Base-by-base conservation (phyloP, 257 asterid genomes). In the Nicotiana undulata region DNA sequence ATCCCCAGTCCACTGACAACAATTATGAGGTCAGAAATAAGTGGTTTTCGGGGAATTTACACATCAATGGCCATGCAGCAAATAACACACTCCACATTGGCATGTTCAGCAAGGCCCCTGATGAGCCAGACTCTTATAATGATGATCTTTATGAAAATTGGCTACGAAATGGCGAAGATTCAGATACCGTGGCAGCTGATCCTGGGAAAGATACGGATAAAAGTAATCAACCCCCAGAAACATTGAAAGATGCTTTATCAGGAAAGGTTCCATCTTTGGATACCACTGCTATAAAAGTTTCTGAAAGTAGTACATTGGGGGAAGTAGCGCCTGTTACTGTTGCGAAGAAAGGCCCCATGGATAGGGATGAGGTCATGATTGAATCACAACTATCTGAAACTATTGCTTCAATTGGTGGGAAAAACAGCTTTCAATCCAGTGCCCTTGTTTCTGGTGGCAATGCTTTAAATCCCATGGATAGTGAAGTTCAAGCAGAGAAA, bases 111-210 rank as follows among this genome's bases (percentile, higher is more conserved):
- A 86, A 80, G 56, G 82, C 81, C 52, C 83, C 84, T 3, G 59
- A 15, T 32, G 94, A 84, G 82, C 84, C 88, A 55, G 92, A 85
- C 75, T 84, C 88, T 10, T 89, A 84, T 77, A 85, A 85, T 12
- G 98, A 92, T 59, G 95, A 90, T 63, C 85, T 91, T 32, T 82
- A 89, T 6, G 84, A 85, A 83, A 90, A 82, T 76, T 92, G 97
- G 97, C 55, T 82, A 51, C 86, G 81, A 51, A 86, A 67, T n/a
- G 86, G 85, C 6, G 87, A 88, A 79, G 88, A 85, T 76, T 63
- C 70, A 74, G 93, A 88, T 77, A 85, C 68, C 60, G 86, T 84
- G 79, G 81, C 44, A 78, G 44, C 87, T 56, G 79, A 85, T 51
- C 77, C 20, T 46, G 86, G 79, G 80, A 84, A 63, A 11, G 80